phyloP scores from a whole-genome alignment of 768 basidiomycete species.

The Pulveroboletus sp. region DNA sequence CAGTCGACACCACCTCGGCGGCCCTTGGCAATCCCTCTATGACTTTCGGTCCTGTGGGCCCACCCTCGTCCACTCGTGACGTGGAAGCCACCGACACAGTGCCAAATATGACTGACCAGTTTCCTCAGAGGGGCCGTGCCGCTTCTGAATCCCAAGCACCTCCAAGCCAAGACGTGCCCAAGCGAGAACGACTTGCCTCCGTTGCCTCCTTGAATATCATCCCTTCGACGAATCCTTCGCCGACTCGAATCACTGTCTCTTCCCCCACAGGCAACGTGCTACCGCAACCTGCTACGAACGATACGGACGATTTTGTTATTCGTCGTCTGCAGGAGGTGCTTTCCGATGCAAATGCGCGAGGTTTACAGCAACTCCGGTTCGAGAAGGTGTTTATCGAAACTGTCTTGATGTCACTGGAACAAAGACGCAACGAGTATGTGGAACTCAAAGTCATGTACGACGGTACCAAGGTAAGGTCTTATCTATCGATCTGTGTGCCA shows the following conservation, averaged over 20 bases:
- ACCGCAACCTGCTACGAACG: constrained; percentile 24
- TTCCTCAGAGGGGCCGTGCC: constrained; percentile 20
- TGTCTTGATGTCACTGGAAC: constrained; percentile 62
- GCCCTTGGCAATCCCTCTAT: neutral
- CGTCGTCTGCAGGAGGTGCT: constrained; percentile 58
- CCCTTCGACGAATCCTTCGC: constrained; percentile 2
- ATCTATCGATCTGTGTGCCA: neutral
- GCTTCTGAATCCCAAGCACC: constrained; percentile 32
- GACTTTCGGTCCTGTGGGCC: neutral
- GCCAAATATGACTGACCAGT: constrained; percentile 10
- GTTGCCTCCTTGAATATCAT: constrained; percentile 19
- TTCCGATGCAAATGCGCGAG: constrained; percentile 53
- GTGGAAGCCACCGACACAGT: constrained; percentile 12
- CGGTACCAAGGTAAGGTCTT: constrained; percentile 72
- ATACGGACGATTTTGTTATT: constrained; percentile 43
- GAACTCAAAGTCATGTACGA: constrained; percentile 76
- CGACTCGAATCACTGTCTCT: constrained; percentile 43
- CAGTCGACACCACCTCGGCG: neutral
- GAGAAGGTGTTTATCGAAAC: constrained; percentile 72
- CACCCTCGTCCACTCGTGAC: neutral
- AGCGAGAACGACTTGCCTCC: constrained; percentile 25
- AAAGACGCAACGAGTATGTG: constrained; percentile 52
- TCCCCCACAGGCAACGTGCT: constrained; percentile 33
- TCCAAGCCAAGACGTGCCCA: constrained; percentile 2
- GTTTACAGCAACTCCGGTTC: constrained; percentile 57